Evolutionary conservation across 148 eudicot species (phyloP), one percentile per base, ranked within the genome.

Genomic region (Vaccinium vitisidaea): DNA sequence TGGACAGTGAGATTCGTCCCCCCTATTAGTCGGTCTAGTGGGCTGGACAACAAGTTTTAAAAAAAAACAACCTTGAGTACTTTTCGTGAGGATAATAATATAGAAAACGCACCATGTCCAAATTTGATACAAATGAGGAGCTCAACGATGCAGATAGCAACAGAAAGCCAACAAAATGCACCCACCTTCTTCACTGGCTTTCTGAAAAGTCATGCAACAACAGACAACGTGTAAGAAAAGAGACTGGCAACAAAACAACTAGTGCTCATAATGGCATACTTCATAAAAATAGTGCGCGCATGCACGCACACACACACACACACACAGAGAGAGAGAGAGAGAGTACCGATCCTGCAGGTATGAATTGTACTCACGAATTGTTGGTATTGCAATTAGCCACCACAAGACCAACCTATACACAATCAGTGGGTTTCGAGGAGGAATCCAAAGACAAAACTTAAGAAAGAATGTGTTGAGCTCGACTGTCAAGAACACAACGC

Each of bases 381-480:
- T 95, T 58, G 99, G 99, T 84, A 96, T 93, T 65, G 99, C 99
- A 80, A 97, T 93, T 23, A 97, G 88, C 99, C 99, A 97, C 99
- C 99, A 97, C 80, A 97, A 92, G 84, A 95, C 88, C 90, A 97
- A 88, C 89, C 99, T 89, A 90, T 95, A 92, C 54, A 89, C 85
- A 65, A 97, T 92, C 55, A 97, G 82, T 2, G 99, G 99, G 87
- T 96, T 95, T 82, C 93, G 94, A 73, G 98, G 98, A 85, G 99
- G 99, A 82, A 97, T 90, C 99, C 99, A 97, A 80, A 97, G 99
- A 86, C 96, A 93, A 67, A 92, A 97, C 93, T 97, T 97, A 77
- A 96, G 96, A 83, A 97, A 97, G 87, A 97, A 97, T 23, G 99
- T 97, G 89, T 97, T 96, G 73, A 97, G 90, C 90, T 95, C 98